Conservation (phyloP, 2,329 filamentous ascomycete species). For the Coniochaeta ligniaria region DNA sequence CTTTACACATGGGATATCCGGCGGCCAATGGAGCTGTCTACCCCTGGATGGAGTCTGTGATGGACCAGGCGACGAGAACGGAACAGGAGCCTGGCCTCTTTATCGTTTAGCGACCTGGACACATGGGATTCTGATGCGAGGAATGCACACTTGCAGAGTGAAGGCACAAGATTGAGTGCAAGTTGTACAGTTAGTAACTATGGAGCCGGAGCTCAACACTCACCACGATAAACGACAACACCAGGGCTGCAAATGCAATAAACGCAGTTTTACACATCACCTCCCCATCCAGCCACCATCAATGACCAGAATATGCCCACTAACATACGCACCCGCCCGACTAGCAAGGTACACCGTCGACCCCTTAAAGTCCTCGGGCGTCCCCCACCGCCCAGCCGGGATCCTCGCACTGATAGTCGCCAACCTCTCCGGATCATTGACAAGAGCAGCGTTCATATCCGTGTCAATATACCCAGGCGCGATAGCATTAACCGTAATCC, state of each 20-base stretch:
- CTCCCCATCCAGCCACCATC: conserved; percentile 93
- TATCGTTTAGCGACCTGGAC: no score
- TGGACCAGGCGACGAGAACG: conserved; percentile 18
- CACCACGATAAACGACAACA: not conserved
- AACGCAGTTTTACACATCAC: conserved; percentile 31
- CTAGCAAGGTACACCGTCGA: conserved; percentile 71
- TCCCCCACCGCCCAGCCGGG: conserved; percentile 77
- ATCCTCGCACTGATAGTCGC: conserved; percentile 73
- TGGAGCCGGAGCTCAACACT: not conserved
- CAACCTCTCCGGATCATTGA: conserved; percentile 62
- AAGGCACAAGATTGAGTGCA: not conserved
- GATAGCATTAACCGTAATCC: conserved; percentile 80
- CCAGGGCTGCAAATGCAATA: not conserved
- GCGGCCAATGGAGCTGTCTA: conserved; percentile 49
- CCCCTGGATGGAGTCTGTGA: conserved; percentile 54
- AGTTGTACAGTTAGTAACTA: not conserved
- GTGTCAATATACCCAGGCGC: conserved; percentile 87
- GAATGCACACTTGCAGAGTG: no score
- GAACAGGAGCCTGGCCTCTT: not conserved
- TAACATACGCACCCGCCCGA: conserved; percentile 72
- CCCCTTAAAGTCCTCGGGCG: conserved; percentile 82
- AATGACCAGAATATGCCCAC: conserved; percentile 73
- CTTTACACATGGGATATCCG: conserved; percentile 64
- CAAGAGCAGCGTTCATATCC: conserved; percentile 86
- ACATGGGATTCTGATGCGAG: no score